Percentiles rank a stretch among this genome's conserved stretches.
These are phyloP conservation scores for Xylariaceae sp. DNA, from an alignment of 2,329 filamentous ascomycete species.

Conservation along the genomic window DNA sequence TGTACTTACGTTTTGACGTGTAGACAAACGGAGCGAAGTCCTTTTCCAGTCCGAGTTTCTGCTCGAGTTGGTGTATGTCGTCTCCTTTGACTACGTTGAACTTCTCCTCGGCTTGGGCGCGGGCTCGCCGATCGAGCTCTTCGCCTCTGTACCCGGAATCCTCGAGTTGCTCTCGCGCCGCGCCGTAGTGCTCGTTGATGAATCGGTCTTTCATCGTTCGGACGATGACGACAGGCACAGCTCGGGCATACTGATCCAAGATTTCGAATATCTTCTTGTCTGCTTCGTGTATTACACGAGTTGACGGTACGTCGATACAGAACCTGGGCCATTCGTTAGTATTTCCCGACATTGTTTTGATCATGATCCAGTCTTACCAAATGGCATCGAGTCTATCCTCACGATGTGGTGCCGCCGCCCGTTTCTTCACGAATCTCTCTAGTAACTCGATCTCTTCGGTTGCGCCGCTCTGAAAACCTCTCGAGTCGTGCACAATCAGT, in stretches of 20 bases:
- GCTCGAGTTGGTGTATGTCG: constrained; percentile 21
- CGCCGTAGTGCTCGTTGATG: constrained; percentile 24
- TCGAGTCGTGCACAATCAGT: constrained; percentile 29
- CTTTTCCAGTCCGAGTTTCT: constrained; percentile 20
- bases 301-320: constrained; percentile 26
- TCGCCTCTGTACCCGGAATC: constrained; percentile 15
- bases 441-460: constrained; percentile 23
- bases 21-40: constrained; percentile 23
- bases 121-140: constrained; percentile 16
- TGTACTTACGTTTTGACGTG: constrained; percentile 19
- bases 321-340: constrained; percentile 18
- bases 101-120: constrained; percentile 18
- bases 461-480: constrained; percentile 27
- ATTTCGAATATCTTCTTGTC: constrained; percentile 25
- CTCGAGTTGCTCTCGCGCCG: constrained; percentile 15
- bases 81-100: constrained; percentile 18
- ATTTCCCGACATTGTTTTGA: background rate
- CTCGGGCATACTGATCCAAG: constrained; percentile 18
- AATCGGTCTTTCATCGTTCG: constrained; percentile 30
- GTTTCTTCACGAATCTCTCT: constrained; percentile 25
- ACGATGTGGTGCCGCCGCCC: constrained; percentile 10
- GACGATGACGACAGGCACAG: constrained; percentile 25
- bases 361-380: constrained; percentile 19
- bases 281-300: constrained; percentile 25
- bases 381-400: constrained; percentile 25